Base-by-base conservation (phyloP, 1,284 basidiomycete species). In the Clitocybe nebularis region DNA sequence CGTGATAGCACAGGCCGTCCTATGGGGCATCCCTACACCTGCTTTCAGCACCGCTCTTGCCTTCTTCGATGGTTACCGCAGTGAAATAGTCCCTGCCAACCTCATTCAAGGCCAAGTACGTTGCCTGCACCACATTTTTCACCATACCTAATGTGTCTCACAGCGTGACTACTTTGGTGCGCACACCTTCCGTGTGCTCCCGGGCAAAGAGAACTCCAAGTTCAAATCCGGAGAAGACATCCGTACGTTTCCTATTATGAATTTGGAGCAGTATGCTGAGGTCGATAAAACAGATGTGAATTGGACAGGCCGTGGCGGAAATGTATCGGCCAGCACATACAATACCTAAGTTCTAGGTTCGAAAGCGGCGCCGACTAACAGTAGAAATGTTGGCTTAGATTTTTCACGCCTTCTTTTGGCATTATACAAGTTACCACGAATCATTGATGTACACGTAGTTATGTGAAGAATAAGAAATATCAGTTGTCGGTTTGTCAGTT, bases 21-120 rank as follows among this genome's bases (percentile, higher is more conserved):
- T 98, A 50, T 98, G 93, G 92, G 95, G 96, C 66, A 94, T 97
- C 63, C 91, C 95, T 51, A 89, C 92, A 37, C 94, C 95, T 26
- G 93, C 93, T 23, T 92, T 93, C 77, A 93, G 90, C 72, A 95
- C 93, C 43, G 94, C 95, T 39, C 79, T 99, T 39, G 91, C 95
- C 51, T 99, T 99, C 88, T 98, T 96, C 66, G 96, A 99, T 67
- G 96, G 96, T 39, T 99, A 98, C 79, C 74, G 86, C 61, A 88
- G 84, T 53, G 95, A 93, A 60, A 74, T 89, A 50, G 79, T 98
- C 45, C 92, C 95, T 28, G 96, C 96, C 47, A 93, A 94, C 74
- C 74, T 99, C 50, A 70, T 97, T 57, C 95, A 99, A 74, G 95
- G 81, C 42, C 95, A 98, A 73, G 82, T 83, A 49, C 25, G 64